Percentiles rank a stretch among this genome's conserved stretches.
Conservation (phyloP, 345 rosid species). For the Eucalyptus fibrosa region DNA sequence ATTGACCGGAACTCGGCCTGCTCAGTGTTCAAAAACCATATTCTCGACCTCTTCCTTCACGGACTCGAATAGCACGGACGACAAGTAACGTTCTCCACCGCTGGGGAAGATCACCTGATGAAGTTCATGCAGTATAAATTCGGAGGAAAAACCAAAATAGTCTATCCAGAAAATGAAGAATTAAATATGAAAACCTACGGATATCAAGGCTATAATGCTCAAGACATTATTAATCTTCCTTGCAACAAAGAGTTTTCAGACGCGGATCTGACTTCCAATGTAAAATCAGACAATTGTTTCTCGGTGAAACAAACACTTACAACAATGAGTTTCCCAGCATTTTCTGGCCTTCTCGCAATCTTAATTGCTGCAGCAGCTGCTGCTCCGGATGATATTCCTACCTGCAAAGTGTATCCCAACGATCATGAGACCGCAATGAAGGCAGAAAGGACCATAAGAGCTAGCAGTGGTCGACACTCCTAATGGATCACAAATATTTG, state of each 20-base stretch:
- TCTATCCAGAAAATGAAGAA: not conserved
- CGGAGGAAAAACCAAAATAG: not conserved
- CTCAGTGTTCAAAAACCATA: conserved; percentile 17
- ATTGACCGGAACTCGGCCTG: not conserved
- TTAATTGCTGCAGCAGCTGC: conserved; percentile 44
- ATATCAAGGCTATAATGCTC: not conserved
- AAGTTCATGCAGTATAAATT: not conserved
- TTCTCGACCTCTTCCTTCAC: conserved; percentile 23
- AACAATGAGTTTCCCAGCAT: conserved; percentile 53
- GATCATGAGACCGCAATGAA: not conserved
- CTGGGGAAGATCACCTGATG: conserved; percentile 48
- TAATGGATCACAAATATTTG: not conserved
- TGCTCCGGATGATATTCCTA: conserved; percentile 64
- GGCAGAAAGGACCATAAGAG: not conserved
- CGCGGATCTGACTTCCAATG: rapidly evolving
- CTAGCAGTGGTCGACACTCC: not conserved
- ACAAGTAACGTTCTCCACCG: conserved; percentile 37
- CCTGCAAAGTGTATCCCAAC: conserved; percentile 5
- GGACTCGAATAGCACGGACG: conserved; percentile 33
- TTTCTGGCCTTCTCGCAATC: conserved; percentile 49
- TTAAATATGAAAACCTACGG: not conserved
- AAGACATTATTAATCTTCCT: not conserved
- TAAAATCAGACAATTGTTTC: not conserved
- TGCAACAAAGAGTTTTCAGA: not conserved
- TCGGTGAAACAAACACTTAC: conserved; percentile 10